These are phyloP conservation scores for Blastocrithidia nonstop DNA, from an alignment of 208 protist species.

Conservation along the genomic window DNA sequence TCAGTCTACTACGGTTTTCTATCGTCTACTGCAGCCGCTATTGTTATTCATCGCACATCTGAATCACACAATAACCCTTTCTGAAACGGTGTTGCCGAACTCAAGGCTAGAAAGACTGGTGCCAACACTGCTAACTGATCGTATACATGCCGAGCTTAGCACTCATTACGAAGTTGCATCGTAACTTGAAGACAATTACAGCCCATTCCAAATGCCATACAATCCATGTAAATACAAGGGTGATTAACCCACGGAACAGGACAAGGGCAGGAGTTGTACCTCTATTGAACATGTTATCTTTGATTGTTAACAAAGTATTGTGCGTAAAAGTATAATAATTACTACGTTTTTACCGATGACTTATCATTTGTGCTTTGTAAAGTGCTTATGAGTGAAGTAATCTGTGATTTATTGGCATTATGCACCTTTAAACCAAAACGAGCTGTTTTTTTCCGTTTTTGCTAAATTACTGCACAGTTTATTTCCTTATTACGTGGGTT, in stretches of 20 bases:
- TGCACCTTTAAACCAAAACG: neutral
- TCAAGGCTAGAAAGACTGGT: conserved; percentile 94
- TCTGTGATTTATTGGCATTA: too few species aligned
- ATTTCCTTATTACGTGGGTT: conserved; percentile 67
- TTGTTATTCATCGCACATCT: conserved; percentile 94
- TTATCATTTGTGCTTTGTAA: too few species aligned
- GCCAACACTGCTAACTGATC: conserved; percentile 93
- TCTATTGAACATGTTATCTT: conserved; percentile 47
- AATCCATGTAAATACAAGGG: conserved; percentile 97
- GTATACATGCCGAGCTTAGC: conserved; percentile 92
- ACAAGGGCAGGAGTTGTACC: conserved; percentile 68
- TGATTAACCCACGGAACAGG: conserved; percentile 70
- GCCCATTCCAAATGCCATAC: conserved; percentile 99
- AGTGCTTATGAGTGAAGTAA: too few species aligned
- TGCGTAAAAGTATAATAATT: conserved; percentile 87
- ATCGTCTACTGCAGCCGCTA: conserved; percentile 94
- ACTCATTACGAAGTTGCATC: conserved; percentile 88
- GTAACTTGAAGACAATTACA: conserved; percentile 96
- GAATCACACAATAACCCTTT: conserved; percentile 92
- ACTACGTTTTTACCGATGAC: conserved; percentile 46
- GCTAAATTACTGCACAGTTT: conserved; percentile 22
- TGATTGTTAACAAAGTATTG: conserved; percentile 74
- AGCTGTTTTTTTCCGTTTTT: conserved; percentile 15
- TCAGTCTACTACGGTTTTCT: conserved; percentile 82
- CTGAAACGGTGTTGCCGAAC: conserved; percentile 92